A percentile compares a stretch with the other conserved stretches of the same genome.
These are phyloP conservation scores for Beauveria australis DNA, from an alignment of 2,329 filamentous ascomycete genomes.

Conservation along the genomic window DNA sequence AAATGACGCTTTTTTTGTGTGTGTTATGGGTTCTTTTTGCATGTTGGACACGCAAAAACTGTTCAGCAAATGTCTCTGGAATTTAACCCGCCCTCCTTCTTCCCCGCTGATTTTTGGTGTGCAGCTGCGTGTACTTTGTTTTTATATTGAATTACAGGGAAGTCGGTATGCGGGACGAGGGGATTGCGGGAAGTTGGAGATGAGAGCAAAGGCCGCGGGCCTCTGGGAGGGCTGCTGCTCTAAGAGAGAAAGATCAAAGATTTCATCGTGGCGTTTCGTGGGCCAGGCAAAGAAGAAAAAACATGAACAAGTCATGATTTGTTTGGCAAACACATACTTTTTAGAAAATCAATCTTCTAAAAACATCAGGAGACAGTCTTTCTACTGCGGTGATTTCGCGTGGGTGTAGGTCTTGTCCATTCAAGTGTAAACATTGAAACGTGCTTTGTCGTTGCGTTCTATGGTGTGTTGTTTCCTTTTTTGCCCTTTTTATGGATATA, in stretches of 20 bases:
- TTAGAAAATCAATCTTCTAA: conserved; percentile 15
- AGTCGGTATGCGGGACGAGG: background rate
- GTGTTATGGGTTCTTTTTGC: conserved; percentile 3
- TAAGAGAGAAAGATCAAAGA: background rate
- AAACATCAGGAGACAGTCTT: conserved; percentile 24
- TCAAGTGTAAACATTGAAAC: background rate
- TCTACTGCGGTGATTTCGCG: background rate
- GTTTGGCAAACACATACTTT: background rate
- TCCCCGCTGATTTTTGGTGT: background rate
- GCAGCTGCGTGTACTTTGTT: background rate
- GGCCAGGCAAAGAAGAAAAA: conserved; percentile 1
- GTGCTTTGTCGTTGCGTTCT: conserved; percentile 3
- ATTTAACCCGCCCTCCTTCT: background rate
- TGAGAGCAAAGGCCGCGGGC: background rate
- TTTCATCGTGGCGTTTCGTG: conserved; percentile 8
- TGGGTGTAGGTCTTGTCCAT: background rate
- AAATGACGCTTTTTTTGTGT: background rate
- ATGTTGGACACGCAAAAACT: background rate
- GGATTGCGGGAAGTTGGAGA: background rate
- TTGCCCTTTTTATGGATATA: background rate
- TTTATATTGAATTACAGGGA: conserved; percentile 2
- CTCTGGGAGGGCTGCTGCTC: background rate
- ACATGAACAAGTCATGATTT: background rate
- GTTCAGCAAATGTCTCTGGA: background rate
- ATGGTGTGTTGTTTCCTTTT: background rate